A percentile compares a stretch with the other conserved stretches of the same genome.
phyloP scores from a whole-genome alignment of 1,284 basidiomycete genomes.

The Sanghuangporus sanghuang region DNA sequence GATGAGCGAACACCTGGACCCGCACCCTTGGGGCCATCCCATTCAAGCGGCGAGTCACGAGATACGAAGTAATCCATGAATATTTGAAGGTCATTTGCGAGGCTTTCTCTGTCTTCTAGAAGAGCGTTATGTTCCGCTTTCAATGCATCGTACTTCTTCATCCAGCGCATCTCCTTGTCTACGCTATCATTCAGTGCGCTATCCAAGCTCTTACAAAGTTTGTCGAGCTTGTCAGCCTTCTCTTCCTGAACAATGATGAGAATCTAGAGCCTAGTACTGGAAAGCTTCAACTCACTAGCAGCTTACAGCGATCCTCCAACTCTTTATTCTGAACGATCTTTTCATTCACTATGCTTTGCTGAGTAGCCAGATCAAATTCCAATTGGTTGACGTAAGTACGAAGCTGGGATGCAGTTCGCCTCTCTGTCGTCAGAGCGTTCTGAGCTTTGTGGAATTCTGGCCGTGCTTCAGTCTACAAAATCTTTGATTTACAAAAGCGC shows the following conservation, averaged over 20 bases:
- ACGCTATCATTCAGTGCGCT: constrained; percentile 15
- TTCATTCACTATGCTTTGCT: constrained; percentile 13
- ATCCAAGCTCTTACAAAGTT: constrained; percentile 10
- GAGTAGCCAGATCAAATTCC: constrained; percentile 9
- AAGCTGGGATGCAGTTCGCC: constrained; percentile 13
- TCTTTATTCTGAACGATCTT: constrained; percentile 10
- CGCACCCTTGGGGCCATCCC: constrained; percentile 11
- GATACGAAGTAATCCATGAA: constrained; percentile 17
- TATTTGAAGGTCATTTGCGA: constrained; percentile 10
- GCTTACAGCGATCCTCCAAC: constrained; percentile 9
- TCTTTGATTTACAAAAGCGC: neutral
- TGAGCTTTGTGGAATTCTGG: constrained; percentile 15
- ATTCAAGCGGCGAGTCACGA: constrained; percentile 16
- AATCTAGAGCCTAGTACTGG: neutral
- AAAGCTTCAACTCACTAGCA: constrained; percentile 2
- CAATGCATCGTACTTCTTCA: constrained; percentile 10
- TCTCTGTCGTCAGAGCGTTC: constrained; percentile 13
- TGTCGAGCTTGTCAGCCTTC: constrained; percentile 1
- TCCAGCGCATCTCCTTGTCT: constrained; percentile 17
- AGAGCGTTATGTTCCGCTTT: constrained; percentile 5
- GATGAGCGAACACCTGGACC: neutral
- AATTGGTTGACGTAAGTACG: constrained; percentile 12
- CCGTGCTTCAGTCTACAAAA: neutral
- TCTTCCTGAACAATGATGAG: constrained; percentile 1
- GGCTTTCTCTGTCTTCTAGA: constrained; percentile 8